Percentiles rank a stretch among this genome's conserved stretches.
Conservation (phyloP, 1,139 yeast genomes). For the Yamadazyma dendronema region DNA sequence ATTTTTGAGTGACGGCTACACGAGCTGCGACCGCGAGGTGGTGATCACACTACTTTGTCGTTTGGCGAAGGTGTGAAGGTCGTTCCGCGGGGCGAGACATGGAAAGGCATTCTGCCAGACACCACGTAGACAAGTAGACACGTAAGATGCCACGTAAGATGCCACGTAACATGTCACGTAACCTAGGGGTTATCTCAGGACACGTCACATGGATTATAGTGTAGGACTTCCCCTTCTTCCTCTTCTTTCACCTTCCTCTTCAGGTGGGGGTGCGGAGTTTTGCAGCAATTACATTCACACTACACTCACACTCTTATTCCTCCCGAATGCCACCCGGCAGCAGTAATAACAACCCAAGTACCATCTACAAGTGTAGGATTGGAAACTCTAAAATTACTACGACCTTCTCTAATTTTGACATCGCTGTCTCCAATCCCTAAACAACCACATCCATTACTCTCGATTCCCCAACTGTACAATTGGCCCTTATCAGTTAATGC, state of each 20-base stretch:
- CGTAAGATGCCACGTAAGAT: too few species aligned
- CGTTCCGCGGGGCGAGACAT: not conserved
- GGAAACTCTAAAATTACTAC: constrained; percentile 26
- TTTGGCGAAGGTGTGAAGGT: too few species aligned
- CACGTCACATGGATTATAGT: too few species aligned
- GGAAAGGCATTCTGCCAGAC: too few species aligned
- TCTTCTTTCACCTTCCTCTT: too few species aligned
- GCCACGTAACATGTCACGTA: too few species aligned
- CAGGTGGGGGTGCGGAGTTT: too few species aligned
- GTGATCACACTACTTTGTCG: not conserved
- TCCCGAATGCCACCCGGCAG: constrained; percentile 84
- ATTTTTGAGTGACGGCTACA: constrained; percentile 6
- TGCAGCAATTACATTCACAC: not conserved
- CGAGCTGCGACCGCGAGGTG: constrained; percentile 3
- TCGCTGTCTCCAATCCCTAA: constrained; percentile 56
- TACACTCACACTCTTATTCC: constrained; percentile 26
- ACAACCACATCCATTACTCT: constrained; percentile 64
- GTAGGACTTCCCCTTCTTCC: too few species aligned
- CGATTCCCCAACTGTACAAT: constrained; percentile 70
- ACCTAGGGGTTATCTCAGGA: too few species aligned
- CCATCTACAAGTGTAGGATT: constrained; percentile 49
- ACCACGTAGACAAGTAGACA: too few species aligned
- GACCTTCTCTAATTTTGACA: constrained; percentile 32
- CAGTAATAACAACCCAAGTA: constrained; percentile 52
- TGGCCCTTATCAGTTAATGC: constrained; percentile 63